phyloP scores from a whole-genome alignment of 2,329 filamentous ascomycete species.

The Chaetomium strumarium region DNA sequence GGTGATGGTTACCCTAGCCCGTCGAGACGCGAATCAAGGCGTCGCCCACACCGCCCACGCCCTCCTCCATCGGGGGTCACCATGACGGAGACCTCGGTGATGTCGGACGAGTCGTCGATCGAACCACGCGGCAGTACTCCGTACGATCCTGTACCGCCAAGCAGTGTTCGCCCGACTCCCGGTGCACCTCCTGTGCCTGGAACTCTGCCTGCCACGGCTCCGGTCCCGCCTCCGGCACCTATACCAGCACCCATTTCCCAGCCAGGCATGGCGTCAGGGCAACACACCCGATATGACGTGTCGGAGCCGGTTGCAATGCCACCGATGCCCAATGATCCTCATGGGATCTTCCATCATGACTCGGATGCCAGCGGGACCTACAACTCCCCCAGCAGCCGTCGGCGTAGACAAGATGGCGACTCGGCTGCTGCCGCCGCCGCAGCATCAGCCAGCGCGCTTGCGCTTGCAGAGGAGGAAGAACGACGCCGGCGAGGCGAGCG shows the following conservation, averaged over 20 bases:
- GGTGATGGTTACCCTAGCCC: conserved; percentile 58
- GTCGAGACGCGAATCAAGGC: conserved; percentile 35
- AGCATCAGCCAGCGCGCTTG: conserved; percentile 41
- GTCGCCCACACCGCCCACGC: conserved; percentile 24
- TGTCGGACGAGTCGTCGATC: conserved; percentile 33
- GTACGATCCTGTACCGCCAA: conserved; percentile 28
- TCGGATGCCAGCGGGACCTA: conserved; percentile 40
- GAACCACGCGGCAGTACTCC: conserved; percentile 33
- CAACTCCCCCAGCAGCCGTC: conserved; percentile 35
- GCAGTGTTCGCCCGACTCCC: conserved; percentile 8
- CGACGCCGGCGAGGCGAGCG: conserved; percentile 32
- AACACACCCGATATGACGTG: conserved; percentile 34
- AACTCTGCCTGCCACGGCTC: background rate
- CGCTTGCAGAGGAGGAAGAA: conserved; percentile 43
- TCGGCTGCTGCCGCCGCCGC: conserved; percentile 43
- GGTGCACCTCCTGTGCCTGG: background rate
- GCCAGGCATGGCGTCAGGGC: conserved; percentile 32
- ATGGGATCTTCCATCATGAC: conserved; percentile 38
- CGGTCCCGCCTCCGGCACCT: conserved; percentile 6
- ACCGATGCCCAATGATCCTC: conserved; percentile 47
- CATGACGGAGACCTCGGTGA: conserved; percentile 22
- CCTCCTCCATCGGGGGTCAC: conserved; percentile 21
- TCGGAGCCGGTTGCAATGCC: conserved; percentile 43
- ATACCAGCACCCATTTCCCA: conserved; percentile 8
- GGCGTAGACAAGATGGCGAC: conserved; percentile 40